phyloP scores from a whole-genome alignment of 371 early-diverging fungal species.

The Polyrhizophydium stewartii region DNA sequence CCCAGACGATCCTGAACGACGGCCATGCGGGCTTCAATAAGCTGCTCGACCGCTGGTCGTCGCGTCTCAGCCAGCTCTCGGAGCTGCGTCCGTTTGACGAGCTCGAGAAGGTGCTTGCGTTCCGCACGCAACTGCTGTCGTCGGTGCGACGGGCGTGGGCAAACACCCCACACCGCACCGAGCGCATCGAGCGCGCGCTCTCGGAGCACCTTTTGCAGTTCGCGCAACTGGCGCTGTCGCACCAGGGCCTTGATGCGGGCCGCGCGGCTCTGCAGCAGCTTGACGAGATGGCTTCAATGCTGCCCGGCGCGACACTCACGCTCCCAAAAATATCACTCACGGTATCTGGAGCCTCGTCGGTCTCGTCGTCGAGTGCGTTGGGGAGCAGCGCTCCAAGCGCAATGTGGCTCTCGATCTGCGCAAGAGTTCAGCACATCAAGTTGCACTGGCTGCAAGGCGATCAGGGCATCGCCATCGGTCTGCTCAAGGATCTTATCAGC shows the following conservation, averaged over 20 bases:
- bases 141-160: neutral
- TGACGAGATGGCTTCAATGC: neutral
- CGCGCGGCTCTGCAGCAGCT: neutral
- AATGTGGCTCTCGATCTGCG: neutral
- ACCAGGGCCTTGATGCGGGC: slow-evolving; percentile 14
- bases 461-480: slow-evolving; percentile 18
- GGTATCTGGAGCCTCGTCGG: too few relatives aligned
- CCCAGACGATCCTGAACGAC: neutral
- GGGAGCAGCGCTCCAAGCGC: too few relatives aligned
- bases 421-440: slow-evolving; percentile 18
- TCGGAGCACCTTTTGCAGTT: too few relatives aligned
- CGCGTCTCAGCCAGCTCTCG: neutral
- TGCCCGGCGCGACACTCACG: too few relatives aligned
- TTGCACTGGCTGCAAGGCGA: slow-evolving; percentile 27
- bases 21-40: neutral
- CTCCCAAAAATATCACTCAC: too few relatives aligned
- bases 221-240: neutral
- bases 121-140: slow-evolving; percentile 5
- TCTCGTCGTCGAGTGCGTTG: too few relatives aligned
- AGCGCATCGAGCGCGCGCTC: too few relatives aligned
- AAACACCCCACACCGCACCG: too few relatives aligned
- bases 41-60: slow-evolving; percentile 4
- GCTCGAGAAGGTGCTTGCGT: neutral
- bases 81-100: slow-evolving; percentile 1
- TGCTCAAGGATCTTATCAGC: slow-evolving; percentile 12